Conservation (phyloP, 441 rosid genomes). For the Gossypium schwendimanii region DNA sequence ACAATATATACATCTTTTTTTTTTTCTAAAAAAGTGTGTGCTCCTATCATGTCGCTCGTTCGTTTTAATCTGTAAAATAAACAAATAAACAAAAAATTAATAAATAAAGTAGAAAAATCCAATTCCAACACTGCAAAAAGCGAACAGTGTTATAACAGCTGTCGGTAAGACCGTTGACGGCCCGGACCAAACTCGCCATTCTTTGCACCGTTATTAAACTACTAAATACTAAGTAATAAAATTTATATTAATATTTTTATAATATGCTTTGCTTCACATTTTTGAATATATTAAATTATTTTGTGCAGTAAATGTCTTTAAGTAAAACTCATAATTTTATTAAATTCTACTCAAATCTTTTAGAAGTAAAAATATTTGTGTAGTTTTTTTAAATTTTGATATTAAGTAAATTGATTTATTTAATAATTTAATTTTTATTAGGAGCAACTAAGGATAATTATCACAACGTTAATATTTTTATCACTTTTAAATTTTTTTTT, state of each 20-base stretch:
- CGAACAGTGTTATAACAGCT: conserved; percentile 14
- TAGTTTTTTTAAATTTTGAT: too few species aligned
- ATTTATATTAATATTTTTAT: not conserved
- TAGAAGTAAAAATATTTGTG: too few species aligned
- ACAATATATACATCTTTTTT: too few species aligned
- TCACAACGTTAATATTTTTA: too few species aligned
- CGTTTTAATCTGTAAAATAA: not conserved
- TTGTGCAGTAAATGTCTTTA: too few species aligned
- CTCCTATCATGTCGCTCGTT: not conserved
- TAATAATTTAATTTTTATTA: too few species aligned
- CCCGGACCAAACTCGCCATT: conserved; percentile 13
- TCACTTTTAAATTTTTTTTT: too few species aligned
- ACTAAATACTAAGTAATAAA: not conserved
- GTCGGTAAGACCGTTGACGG: conserved; percentile 31
- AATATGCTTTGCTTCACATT: too few species aligned
- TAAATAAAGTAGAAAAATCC: conserved; percentile 1
- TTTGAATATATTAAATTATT: too few species aligned
- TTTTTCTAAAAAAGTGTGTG: not conserved
- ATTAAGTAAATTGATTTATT: too few species aligned
- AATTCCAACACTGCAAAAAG: conserved; percentile 15
- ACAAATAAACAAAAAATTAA: not conserved
- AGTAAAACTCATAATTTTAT: not conserved
- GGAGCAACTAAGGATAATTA: too few species aligned
- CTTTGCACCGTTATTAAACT: not conserved
- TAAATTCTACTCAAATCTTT: too few species aligned